Percentiles rank a stretch among this genome's conserved stretches.
Evolutionary conservation across 768 basidiomycete species (phyloP).

Genomic region (Leccinum aurantiacum): DNA sequence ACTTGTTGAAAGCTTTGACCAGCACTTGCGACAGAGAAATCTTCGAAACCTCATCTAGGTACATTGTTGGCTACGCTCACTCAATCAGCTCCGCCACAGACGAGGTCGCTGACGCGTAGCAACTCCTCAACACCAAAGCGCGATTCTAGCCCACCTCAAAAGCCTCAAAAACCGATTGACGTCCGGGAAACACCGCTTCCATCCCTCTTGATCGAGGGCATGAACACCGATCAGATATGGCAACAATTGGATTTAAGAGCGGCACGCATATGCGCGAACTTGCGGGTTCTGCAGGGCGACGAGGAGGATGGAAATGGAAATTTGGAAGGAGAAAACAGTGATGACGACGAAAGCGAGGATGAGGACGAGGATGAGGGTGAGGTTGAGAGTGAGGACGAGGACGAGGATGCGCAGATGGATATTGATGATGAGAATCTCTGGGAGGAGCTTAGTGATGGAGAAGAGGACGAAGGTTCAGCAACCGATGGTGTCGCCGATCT

Average conservation of each 20-base stretch:
- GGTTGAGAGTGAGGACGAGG: conserved; percentile 25
- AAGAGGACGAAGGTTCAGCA: conserved; percentile 30
- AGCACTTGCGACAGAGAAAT: conserved; percentile 69
- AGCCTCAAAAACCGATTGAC: conserved; percentile 32
- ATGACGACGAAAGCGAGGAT: conserved; percentile 26
- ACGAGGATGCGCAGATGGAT: conserved; percentile 34
- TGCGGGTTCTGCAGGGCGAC: conserved; percentile 65
- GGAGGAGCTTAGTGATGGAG: conserved; percentile 27
- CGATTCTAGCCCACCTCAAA: conserved; percentile 40
- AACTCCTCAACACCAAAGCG: conserved; percentile 36
- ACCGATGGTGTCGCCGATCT: conserved; percentile 31
- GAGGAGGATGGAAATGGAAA: conserved; percentile 35
- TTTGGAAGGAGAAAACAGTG: conserved; percentile 14
- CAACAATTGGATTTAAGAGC: conserved; percentile 86
- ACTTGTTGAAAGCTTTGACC: conserved; percentile 1
- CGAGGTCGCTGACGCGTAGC: conserved; percentile 61
- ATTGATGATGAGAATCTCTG: conserved; percentile 26
- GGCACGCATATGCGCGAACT: conserved; percentile 63
- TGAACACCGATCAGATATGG: conserved; percentile 91
- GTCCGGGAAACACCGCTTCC: conserved; percentile 70
- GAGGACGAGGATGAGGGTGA: conserved; percentile 15
- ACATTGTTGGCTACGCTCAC: conserved; percentile 67
- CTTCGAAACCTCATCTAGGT: conserved; percentile 63
- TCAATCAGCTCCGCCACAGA: conserved; percentile 69
- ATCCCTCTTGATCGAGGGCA: conserved; percentile 70